These are phyloP conservation scores for Myxozyma lipomycoides DNA, from an alignment of 805 yeast genomes.

Conservation along the genomic window DNA sequence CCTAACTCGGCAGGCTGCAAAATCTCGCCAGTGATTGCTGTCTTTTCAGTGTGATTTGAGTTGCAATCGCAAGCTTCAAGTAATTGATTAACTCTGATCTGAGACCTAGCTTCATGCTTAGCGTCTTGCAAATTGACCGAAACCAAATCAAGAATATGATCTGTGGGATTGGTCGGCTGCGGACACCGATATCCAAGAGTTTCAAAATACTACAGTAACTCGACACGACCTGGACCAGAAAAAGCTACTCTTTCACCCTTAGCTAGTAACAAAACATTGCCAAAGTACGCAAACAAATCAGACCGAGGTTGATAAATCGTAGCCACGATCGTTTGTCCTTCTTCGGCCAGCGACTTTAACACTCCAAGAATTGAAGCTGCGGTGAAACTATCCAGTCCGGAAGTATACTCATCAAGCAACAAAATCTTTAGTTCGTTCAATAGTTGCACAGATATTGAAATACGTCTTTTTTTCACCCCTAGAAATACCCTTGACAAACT, in stretches of 20 bases:
- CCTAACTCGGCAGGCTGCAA: conserved; percentile 32
- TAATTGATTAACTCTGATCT: conserved; percentile 42
- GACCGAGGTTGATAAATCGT: conserved; percentile 85
- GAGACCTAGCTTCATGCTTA: conserved; percentile 42
- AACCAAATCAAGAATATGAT: conserved; percentile 64
- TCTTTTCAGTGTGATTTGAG: conserved; percentile 4
- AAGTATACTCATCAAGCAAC: conserved; percentile 82
- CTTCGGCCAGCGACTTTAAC: conserved; percentile 51
- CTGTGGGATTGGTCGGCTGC: conserved; percentile 63
- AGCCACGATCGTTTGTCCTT: conserved; percentile 62
- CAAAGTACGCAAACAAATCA: conserved; percentile 60
- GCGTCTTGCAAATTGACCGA: conserved; percentile 52
- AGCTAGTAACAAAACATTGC: conserved; percentile 65
- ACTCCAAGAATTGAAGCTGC: conserved; percentile 64
- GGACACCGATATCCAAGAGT: conserved; percentile 56
- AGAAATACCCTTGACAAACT: conserved; percentile 58
- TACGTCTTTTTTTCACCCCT: conserved; percentile 82
- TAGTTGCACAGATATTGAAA: conserved; percentile 76
- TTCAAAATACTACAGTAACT: conserved; percentile 50
- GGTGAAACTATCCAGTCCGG: conserved; percentile 79
- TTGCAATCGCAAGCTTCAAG: too few species aligned
- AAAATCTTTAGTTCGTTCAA: conserved; percentile 67
- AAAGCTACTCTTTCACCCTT: conserved; percentile 69
- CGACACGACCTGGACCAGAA: conserved; percentile 43
- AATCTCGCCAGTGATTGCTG: background rate